These are phyloP conservation scores for Diaporthe aspalathi DNA, from an alignment of 2,329 filamentous ascomycete species.

Conservation along the genomic window DNA sequence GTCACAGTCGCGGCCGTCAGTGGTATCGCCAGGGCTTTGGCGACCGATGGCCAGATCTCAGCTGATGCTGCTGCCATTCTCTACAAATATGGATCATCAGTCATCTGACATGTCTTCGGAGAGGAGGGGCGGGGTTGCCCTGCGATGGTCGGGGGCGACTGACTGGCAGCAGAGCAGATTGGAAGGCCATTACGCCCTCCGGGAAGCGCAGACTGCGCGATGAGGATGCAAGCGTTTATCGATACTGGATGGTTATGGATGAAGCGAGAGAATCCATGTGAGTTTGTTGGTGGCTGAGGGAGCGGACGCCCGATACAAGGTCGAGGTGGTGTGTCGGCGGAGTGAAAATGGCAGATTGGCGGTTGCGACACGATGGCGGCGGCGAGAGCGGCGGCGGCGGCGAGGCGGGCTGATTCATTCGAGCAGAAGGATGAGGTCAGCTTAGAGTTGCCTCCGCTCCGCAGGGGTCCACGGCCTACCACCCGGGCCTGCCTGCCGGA, in stretches of 20 bases:
- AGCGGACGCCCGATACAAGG: conserved; percentile 4
- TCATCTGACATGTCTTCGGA: background rate
- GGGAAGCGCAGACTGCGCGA: conserved; percentile 36
- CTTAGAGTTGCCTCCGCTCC: conserved; percentile 16
- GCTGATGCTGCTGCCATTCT: conserved; percentile 55
- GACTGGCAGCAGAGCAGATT: conserved; percentile 39
- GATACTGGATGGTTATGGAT: background rate
- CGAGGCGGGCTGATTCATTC: conserved; percentile 11
- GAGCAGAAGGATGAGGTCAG: conserved; percentile 35
- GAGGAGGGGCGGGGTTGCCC: background rate
- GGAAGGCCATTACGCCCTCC: conserved; percentile 39
- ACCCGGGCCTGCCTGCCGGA: no score
- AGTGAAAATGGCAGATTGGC: background rate
- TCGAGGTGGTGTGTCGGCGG: conserved; percentile 18
- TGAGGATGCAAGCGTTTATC: conserved; percentile 2
- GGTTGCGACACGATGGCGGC: conserved; percentile 7
- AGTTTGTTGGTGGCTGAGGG: background rate
- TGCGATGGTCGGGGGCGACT: conserved; percentile 14
- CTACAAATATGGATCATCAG: conserved; percentile 47
- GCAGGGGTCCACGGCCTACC: background rate
- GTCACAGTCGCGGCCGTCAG: conserved; percentile 44
- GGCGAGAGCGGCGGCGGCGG: conserved; percentile 21
- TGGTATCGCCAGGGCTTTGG: conserved; percentile 50
- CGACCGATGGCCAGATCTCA: conserved; percentile 57
- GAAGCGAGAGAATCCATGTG: conserved; percentile 16